Percentiles rank a stretch among this genome's conserved stretches.
Evolutionary conservation across 805 yeast species (phyloP).

Genomic region (Zygoascus bituminiphila): DNA sequence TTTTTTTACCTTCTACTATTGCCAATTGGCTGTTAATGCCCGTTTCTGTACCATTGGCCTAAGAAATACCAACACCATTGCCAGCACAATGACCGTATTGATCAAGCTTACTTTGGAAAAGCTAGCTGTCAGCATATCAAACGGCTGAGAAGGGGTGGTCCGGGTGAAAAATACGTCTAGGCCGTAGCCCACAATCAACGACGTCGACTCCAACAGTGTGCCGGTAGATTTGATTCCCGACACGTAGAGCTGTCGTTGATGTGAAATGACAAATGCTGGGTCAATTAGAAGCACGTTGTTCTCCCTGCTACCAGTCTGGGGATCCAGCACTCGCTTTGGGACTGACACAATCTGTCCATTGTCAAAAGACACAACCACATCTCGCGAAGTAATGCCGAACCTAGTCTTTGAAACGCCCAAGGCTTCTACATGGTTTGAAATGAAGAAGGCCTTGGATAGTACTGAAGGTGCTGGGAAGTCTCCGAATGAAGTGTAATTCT

Average conservation of each 20-base stretch:
- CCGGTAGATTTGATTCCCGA: slow-evolving; percentile 41
- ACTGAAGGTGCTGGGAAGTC: slow-evolving; percentile 38
- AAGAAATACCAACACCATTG: slow-evolving; percentile 9
- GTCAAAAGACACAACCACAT: slow-evolving; percentile 49
- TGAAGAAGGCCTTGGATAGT: slow-evolving; percentile 47
- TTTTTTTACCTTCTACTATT: slow-evolving; percentile 2
- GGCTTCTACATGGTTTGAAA: slow-evolving; percentile 47
- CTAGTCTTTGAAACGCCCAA: slow-evolving; percentile 50
- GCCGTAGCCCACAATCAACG: slow-evolving; percentile 49
- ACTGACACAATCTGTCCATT: slow-evolving; percentile 56
- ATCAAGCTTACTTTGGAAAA: slow-evolving; percentile 63
- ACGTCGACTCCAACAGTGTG: slow-evolving; percentile 76
- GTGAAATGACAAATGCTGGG: slow-evolving; percentile 44
- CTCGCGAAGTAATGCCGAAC: slow-evolving; percentile 60
- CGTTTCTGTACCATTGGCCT: slow-evolving; percentile 16
- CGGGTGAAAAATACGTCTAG: slow-evolving; percentile 66
- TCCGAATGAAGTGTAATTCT: slow-evolving; percentile 32
- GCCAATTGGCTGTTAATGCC: slow-evolving; percentile 12
- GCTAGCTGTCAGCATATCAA: slow-evolving; percentile 59
- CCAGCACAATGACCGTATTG: slow-evolving; percentile 47
- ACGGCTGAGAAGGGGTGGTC: slow-evolving; percentile 73
- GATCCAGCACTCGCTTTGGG: slow-evolving; percentile 63
- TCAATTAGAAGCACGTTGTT: slow-evolving; percentile 47
- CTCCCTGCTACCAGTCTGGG: slow-evolving; percentile 50
- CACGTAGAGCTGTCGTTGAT: slow-evolving; percentile 36